A percentile compares a stretch with the other conserved stretches of the same genome.
phyloP scores from a whole-genome alignment of 345 rosid species.

The Laguncularia racemosa region DNA sequence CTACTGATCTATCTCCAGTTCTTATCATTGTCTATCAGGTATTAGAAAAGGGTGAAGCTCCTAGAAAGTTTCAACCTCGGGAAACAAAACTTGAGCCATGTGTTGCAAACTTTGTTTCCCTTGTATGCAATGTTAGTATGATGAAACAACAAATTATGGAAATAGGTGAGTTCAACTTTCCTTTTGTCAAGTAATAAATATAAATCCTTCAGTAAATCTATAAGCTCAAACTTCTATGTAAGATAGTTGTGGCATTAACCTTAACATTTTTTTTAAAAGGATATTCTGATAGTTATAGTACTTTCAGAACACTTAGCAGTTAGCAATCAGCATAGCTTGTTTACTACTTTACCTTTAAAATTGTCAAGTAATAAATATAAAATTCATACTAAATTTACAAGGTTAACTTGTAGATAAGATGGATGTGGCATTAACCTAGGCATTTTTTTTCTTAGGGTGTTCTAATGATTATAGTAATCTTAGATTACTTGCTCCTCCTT shows the following conservation, averaged over 20 bases:
- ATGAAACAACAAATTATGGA: slow-evolving; percentile 95
- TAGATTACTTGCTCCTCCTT: too few species aligned
- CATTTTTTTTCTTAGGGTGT: too few species aligned
- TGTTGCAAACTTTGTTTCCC: slow-evolving; percentile 73
- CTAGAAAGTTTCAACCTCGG: slow-evolving; percentile 40
- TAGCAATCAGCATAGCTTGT: too few species aligned
- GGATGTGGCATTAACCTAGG: too few species aligned
- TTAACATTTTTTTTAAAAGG: too few species aligned
- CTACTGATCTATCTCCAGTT: too few species aligned
- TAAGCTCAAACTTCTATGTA: too few species aligned
- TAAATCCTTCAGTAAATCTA: slow-evolving; percentile 1
- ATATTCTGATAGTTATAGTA: too few species aligned
- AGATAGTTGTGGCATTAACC: too few species aligned
- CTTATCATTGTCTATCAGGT: slow-evolving; percentile 45
- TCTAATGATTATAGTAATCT: too few species aligned
- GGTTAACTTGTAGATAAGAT: too few species aligned
- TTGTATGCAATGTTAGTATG: slow-evolving; percentile 83
- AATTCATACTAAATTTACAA: neutral
- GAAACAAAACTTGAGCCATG: slow-evolving; percentile 58
- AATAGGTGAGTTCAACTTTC: slow-evolving; percentile 47
- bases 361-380: slow-evolving; percentile 3
- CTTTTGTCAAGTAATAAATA: slow-evolving; percentile 3
- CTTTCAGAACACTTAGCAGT: too few species aligned
- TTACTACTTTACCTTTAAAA: slow-evolving; percentile 5
- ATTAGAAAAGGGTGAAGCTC: slow-evolving; percentile 22